Base-by-base conservation (phyloP, 352 stramenopile species). In the Elongisporangium anandrum region DNA sequence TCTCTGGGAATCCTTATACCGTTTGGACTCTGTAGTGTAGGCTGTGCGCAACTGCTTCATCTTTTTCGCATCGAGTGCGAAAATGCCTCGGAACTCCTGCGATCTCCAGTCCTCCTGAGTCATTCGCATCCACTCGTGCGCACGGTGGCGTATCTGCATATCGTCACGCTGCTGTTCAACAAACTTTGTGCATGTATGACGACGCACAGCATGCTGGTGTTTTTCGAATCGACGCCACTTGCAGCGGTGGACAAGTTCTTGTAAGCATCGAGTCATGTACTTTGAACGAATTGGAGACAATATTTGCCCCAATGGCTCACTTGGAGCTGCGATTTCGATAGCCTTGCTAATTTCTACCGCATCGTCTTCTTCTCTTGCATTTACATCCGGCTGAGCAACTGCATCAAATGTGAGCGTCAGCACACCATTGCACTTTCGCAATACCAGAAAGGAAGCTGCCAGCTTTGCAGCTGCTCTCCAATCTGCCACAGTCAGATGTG, bases 91-190 rank as follows among this genome's bases (percentile, higher is more conserved):
- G 24, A 72, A 53, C 39, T 79, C 69, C 20, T 75, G 68, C 0
- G 78, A 64, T 23, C 34, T 3, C 64, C 66, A 74, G 56, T 90
- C 81, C 52, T 90, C 78, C 5, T 64, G 60, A 6, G 63, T 77
- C 75, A 88, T 86, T 13, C 64, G 57, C 50, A 83, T 66, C 81
- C 81, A 88, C 20, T 90, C 81, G 0, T 57, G 16, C 4, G 54
- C 45, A 29, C 65, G 19, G 10, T 29, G 34, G 2, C 47, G 47
- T 34, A 26, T 8, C 23, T 49, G 6, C 50, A 48, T 3, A 8
- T 24, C 26, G 13, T 49, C 15, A 56, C 12, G n/a, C 22, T 17
- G 34, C 54, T 55, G 23, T 17, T 47, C 4, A 8, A 50, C 12
- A 16, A 69, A 39, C 24, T 52, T 50, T 4, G 34, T 20, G 13